phyloP scores from a whole-genome alignment of 1,139 yeast genomes.

The Sugiyamaella japonica region DNA sequence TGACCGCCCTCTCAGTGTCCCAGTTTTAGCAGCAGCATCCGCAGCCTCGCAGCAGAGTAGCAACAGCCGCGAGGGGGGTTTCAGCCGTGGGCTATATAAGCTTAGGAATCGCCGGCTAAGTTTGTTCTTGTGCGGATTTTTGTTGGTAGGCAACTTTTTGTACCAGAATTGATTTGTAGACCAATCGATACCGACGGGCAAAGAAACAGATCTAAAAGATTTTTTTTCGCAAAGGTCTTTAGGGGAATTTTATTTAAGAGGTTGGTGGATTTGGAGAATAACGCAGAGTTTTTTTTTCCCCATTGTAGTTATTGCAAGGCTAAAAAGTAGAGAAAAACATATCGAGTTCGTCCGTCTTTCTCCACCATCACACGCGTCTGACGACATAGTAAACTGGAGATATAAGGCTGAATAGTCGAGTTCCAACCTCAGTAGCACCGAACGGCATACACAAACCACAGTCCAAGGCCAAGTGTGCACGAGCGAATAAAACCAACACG shows the following conservation, averaged over 20 bases:
- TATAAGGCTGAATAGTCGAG: slow-evolving; percentile 5
- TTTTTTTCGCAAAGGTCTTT: neutral
- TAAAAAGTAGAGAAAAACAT: neutral
- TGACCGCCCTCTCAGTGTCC: neutral
- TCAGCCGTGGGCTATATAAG: slow-evolving; percentile 16
- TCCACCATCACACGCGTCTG: no score
- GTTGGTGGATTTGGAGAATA: neutral
- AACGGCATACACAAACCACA: no score
- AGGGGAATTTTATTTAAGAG: neutral
- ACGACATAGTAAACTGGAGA: neutral
- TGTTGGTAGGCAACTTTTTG: neutral
- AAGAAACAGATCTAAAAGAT: neutral
- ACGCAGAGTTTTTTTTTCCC: slow-evolving; percentile 5
- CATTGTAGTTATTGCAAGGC: slow-evolving; percentile 12
- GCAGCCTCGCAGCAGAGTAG: neutral
- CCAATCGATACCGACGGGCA: neutral
- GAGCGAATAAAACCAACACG: neutral
- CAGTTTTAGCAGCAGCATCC: neutral
- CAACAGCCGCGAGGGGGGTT: neutral
- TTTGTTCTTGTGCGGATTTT: slow-evolving; percentile 6
- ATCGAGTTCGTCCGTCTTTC: neutral
- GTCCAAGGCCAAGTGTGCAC: neutral
- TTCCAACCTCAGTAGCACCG: no score
- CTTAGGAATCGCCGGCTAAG: slow-evolving; percentile 12
- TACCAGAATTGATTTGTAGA: no score